phyloP scores from a whole-genome alignment of 257 asterid genomes.

The Primulina huaijiensis region DNA sequence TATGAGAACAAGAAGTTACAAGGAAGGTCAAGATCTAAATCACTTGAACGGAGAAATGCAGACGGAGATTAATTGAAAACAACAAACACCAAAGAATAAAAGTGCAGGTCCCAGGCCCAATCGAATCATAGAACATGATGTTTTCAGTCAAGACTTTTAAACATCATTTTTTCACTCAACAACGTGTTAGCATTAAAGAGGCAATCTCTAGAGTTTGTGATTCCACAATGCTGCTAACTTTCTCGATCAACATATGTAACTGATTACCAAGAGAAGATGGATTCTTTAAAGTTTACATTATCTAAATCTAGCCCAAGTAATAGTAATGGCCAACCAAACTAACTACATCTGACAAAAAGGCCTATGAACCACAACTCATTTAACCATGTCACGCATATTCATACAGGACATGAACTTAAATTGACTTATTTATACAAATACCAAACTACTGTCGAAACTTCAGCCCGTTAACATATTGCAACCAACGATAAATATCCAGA shows the following conservation, averaged over 20 bases:
- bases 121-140: neutral
- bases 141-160: conserved; percentile 9
- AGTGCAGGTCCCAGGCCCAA: neutral
- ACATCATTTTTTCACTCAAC: conserved; percentile 6
- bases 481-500: conserved; percentile 7
- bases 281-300: neutral
- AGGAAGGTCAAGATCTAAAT: neutral
- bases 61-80: neutral
- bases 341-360: conserved; percentile 1
- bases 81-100: conserved; percentile 18
- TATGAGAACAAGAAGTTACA: neutral
- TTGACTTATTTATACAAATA: neutral
- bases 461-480: neutral
- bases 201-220: neutral
- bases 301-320: neutral
- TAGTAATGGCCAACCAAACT: neutral
- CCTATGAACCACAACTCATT: neutral
- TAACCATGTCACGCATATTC: neutral
- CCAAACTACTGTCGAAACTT: too few relatives aligned
- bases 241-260: conserved; percentile 3
- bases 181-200: neutral
- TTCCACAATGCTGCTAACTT: neutral
- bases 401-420: neutral
- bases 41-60: conserved; percentile 16
- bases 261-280: neutral